Evolutionary conservation across 2,329 filamentous ascomycete genomes (phyloP), one percentile per base, ranked within the genome.

Genomic region (Aspergillus novofumigatus): DNA sequence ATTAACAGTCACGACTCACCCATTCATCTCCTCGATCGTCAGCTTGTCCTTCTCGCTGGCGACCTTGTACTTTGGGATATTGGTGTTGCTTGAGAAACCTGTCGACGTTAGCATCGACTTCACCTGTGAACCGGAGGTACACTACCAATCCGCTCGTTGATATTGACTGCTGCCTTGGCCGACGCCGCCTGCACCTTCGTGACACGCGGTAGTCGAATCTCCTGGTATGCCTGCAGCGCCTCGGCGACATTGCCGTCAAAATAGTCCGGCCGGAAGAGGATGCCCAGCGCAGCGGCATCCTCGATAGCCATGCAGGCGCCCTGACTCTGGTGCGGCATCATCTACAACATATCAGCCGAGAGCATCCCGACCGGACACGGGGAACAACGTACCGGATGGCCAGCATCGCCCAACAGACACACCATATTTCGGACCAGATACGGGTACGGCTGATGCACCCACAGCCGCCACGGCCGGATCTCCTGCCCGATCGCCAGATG

Each of bases 1-100:
- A 48, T 6, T 1, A 26, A n/a, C 20, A 17, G 38, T 47, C 14
- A 23, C 11, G 21, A 38, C 81, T 75, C 74, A 84, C 77, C 77
- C 76, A 58, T 89, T 88, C 85, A 89, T 88, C 69, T 89, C 86
- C 60, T 87, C 84, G 51, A 89, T 87, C 0, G 86, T 88, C 32
- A 89, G 66, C 60, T 86, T 86, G 49, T 83, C 79, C 61, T 77
- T 81, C 63, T 85, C 80, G 52, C 87, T 81, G 60, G 83, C 80
- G 0, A 88, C 86, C 65, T 83, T 84, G 71, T 88, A 88, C 0
- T 78, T 80, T 0, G 79, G 69, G 14, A 74, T 80, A 42, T 79
- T 63, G 28, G 80, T 86, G 65, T 88, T 88, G 41, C 78, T 79
- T 0, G 84, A 87, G 71, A 88, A 88, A 0, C 85, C 84, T 80